Base-by-base conservation (phyloP, 306 rosid species). In the Glycine tomentella region DNA sequence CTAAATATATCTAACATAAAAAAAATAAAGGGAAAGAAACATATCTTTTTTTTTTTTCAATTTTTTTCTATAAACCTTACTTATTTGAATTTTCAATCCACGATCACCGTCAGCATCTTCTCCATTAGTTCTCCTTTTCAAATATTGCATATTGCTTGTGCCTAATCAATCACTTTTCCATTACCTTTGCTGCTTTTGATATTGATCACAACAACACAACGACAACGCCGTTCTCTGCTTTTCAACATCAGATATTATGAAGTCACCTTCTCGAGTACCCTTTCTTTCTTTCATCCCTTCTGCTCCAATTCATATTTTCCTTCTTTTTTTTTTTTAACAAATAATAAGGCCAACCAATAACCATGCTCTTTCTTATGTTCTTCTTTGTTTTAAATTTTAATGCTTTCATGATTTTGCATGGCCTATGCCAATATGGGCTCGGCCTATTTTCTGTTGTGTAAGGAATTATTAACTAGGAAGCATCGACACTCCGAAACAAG, bases 241-340 rank as follows among this genome's bases (percentile, higher is more conserved):
- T 17, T 57, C 7, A 75, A 67, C 36, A n/a, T 75, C 69, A 50
- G 25, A 45, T 12, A 73, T 75, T 12, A 73, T 75, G 81, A 75
- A 56, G 71, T 75, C 80, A 42, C 61, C 81, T 53, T 1, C 75
- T 40, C 59, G 75, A 51, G 80, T 81, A 81, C 9, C 31, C 12
- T 53, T 55, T 67, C 53, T 50, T 50, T 76, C 14, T 16, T 36
- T 12, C 34, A 40, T 74, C 42, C 9, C 0, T 53, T 38, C 14
- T 62, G 13, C 31, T 48, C 11, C 40, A 11, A 46, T 76, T 48
- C 38, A 15, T 56, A 16, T 25, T 74, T 20, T 4, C 25, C 13
- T 20, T 74, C 12, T 42, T 2, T 3, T 57, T 14, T 5, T 3
- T 3, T 74, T 13, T n/a, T 38, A 14, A 40, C 49, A 25, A 25